Evolutionary conservation across 2,329 filamentous ascomycete genomes (phyloP), one percentile per base, ranked within the genome.

Genomic region (Penicillium vulpinum): DNA sequence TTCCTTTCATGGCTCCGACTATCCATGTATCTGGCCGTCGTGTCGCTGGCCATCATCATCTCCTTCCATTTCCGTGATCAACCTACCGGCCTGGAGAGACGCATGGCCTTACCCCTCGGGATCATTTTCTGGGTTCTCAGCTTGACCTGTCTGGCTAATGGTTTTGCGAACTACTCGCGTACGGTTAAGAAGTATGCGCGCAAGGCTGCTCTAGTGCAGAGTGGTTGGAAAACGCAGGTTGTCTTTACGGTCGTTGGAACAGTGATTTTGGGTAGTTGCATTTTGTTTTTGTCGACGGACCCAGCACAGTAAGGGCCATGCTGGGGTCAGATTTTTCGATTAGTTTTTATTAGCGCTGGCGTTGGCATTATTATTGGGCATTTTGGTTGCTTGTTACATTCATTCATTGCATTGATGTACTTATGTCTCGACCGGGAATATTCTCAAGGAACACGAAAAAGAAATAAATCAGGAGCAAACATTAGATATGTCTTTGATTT

Each of bases 1-100:
- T 97, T 97, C 70, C 87, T 97, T 28, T 94, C 93, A 2, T 97
- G 94, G 83, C 85, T 97, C 21, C 87, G 92, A 4, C 83, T 97
- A 2, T 88, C 90, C 31, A 85, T 96, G 66, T 96, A 96, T 78
- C 92, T 97, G 84, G 87, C 91, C 62, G 81, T 99, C 50, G 91
- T 97, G 9, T 86, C 90, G 28, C 85, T 96, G 31, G 93, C 94
- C 49, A 96, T 99, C 64, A 87, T 96, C 10, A 82, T 97, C 49
- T 96, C 91, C 15, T 99, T 99, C 73, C 93, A 99, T 70, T 82
- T 99, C 48, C 92, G 92, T 69, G 80, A 80, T 18, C 77, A 87
- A 66, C 90, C 94, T 0, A 84, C 86, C 0, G 70, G 78, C 0
- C 73, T 91, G 15, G 94, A 99, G 78, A 80, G 85, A 58, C 84